Percentiles rank a stretch among this genome's conserved stretches.
phyloP scores from a whole-genome alignment of 176 grass and related monocot species.

The Eremochloa ophiuroides region DNA sequence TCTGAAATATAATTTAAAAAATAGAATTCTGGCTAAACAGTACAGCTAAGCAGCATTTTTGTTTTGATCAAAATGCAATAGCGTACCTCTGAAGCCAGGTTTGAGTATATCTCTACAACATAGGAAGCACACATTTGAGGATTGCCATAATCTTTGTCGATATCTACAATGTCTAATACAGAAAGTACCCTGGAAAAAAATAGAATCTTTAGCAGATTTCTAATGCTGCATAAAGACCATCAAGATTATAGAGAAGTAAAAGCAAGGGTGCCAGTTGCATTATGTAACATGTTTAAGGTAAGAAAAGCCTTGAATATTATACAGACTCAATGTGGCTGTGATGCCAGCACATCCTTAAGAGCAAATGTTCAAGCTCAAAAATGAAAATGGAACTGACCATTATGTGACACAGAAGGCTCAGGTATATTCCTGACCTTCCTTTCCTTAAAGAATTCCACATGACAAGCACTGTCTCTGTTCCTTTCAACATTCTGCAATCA shows the following conservation, averaged over 20 bases:
- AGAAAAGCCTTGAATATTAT: neutral
- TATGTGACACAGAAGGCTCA: constrained; percentile 21
- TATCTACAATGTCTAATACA: constrained; percentile 6
- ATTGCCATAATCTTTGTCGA: constrained; percentile 37
- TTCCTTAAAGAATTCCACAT: constrained; percentile 14
- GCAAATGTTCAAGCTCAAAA: neutral
- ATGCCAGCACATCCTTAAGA: neutral
- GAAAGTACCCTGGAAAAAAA: constrained; percentile 16
- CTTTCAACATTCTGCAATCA: constrained; percentile 16
- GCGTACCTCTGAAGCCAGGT: constrained; percentile 43
- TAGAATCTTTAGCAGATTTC: neutral
- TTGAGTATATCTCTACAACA: constrained; percentile 34
- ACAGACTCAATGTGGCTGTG: too few relatives aligned
- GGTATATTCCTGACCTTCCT: neutral
- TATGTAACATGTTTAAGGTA: neutral
- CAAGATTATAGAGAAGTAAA: neutral
- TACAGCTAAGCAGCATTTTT: neutral
- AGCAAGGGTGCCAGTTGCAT: neutral
- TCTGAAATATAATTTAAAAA: neutral
- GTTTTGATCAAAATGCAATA: neutral
- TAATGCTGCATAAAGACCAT: neutral
- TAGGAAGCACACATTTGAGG: constrained; percentile 52
- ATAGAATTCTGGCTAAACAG: neutral
- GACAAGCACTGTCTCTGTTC: constrained; percentile 25
- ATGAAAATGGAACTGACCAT: constrained; percentile 11